phyloP scores from a whole-genome alignment of 176 grass and related monocot species.

The Cenchrus purpureus region DNA sequence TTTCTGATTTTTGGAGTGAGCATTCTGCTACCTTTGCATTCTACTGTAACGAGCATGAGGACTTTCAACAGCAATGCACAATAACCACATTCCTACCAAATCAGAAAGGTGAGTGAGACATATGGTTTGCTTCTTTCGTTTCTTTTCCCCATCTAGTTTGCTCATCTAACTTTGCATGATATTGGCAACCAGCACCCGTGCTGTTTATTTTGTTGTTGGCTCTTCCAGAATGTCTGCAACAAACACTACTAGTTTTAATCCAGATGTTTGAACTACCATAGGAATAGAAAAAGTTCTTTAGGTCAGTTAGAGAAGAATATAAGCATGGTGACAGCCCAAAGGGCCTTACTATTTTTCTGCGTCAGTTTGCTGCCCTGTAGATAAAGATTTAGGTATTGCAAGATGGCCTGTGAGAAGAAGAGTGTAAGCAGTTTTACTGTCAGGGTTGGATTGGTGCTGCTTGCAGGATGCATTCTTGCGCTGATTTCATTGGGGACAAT shows the following conservation, averaged over 20 bases:
- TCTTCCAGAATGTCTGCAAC: slow-evolving; percentile 23
- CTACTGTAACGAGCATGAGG: slow-evolving; percentile 21
- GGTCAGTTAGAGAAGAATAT: slow-evolving; percentile 14
- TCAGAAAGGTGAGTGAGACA: slow-evolving; percentile 27
- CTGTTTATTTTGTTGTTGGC: slow-evolving; percentile 29
- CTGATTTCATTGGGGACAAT: slow-evolving; percentile 27
- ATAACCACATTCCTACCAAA: slow-evolving; percentile 39
- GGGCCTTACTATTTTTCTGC: background rate
- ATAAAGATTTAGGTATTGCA: slow-evolving; percentile 21
- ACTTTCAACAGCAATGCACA: slow-evolving; percentile 18
- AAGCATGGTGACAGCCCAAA: background rate
- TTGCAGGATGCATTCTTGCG: slow-evolving; percentile 43
- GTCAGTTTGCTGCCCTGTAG: background rate
- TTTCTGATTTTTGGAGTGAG: background rate
- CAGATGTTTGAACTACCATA: slow-evolving; percentile 40
- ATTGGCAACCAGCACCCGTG: background rate
- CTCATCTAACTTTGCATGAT: slow-evolving; percentile 33
- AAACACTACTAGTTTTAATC: slow-evolving; percentile 29
- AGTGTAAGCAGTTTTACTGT: slow-evolving; percentile 24
- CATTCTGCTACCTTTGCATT: background rate
- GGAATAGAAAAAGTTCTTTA: background rate
- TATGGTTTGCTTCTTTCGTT: slow-evolving; percentile 28
- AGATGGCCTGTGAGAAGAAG: slow-evolving; percentile 48
- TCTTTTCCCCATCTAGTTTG: slow-evolving; percentile 7
- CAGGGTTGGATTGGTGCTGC: slow-evolving; percentile 36